Percentiles rank a stretch among this genome's conserved stretches.
Evolutionary conservation across 2,329 filamentous ascomycete genomes (phyloP).

Genomic region (Akanthomyces uredinophilus): DNA sequence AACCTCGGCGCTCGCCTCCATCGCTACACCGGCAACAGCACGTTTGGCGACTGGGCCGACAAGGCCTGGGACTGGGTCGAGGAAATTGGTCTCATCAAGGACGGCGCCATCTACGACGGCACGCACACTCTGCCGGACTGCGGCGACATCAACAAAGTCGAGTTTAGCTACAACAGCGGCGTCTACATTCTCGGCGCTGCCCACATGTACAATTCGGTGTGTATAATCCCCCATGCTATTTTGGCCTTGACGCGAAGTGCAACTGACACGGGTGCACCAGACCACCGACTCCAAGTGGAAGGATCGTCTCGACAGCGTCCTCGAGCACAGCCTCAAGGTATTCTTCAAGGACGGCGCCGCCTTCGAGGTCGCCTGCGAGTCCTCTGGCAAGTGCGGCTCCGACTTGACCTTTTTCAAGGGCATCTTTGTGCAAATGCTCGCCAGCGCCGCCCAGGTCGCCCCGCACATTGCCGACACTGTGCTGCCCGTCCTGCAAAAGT

Average conservation of each 20-base stretch:
- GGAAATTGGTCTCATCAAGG: slow-evolving; percentile 53
- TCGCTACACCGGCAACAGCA: slow-evolving; percentile 61
- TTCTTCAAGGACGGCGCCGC: slow-evolving; percentile 50
- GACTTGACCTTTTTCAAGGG: slow-evolving; percentile 62
- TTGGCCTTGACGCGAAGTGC: background rate
- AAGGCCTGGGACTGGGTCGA: slow-evolving; percentile 59
- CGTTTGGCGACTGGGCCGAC: slow-evolving; percentile 59
- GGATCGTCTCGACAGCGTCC: slow-evolving; percentile 37
- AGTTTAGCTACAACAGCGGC: slow-evolving; percentile 2
- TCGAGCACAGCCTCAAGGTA: slow-evolving; percentile 31
- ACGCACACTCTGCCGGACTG: slow-evolving; percentile 48
- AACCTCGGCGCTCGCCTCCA: slow-evolving; percentile 63
- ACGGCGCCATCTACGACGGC: slow-evolving; percentile 55
- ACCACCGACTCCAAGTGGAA: slow-evolving; percentile 49
- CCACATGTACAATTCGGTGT: slow-evolving; percentile 57
- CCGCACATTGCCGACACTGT: slow-evolving; percentile 47
- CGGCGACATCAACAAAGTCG: slow-evolving; percentile 44
- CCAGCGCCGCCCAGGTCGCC: slow-evolving; percentile 47
- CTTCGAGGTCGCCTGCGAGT: slow-evolving; percentile 43
- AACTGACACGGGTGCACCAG: slow-evolving; percentile 22
- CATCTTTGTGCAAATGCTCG: slow-evolving; percentile 54
- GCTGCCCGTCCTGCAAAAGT: slow-evolving; percentile 44
- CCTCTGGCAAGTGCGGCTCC: slow-evolving; percentile 47
- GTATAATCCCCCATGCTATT: slow-evolving; percentile 14
- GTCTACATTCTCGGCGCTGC: slow-evolving; percentile 40